A percentile compares a stretch with the other conserved stretches of the same genome.
Evolutionary conservation across 371 early-diverging fungal genomes (phyloP).

Genomic region (Syncephalastrum sp.): DNA sequence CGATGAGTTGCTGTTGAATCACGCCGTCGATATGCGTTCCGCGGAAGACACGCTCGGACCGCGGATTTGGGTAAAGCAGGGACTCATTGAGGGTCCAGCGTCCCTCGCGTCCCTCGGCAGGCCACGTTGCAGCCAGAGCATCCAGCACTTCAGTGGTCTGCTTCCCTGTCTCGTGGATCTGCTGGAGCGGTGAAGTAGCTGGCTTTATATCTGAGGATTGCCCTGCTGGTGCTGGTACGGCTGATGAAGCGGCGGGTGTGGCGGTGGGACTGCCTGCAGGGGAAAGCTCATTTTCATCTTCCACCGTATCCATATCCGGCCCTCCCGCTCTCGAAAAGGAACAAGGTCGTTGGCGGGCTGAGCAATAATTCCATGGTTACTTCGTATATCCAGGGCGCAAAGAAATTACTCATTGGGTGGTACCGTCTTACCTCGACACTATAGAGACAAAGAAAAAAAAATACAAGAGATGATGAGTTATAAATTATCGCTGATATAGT

Average conservation of each 20-base stretch:
- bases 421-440: slow-evolving; percentile 45
- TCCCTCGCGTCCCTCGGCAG: slow-evolving; percentile 18
- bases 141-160: slow-evolving; percentile 9
- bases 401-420: not conserved
- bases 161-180: no score
- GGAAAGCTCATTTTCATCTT: no score
- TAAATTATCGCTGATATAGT: not conserved
- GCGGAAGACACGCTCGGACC: no score
- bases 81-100: slow-evolving; percentile 24
- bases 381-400: not conserved
- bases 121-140: slow-evolving; percentile 13
- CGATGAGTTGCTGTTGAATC: slow-evolving; percentile 37
- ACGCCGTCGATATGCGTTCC: slow-evolving; percentile 23
- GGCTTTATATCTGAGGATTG: not conserved
- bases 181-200: not conserved
- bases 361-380: not conserved
- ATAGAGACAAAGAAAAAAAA: slow-evolving; percentile 2
- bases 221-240: no score
- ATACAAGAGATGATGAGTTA: slow-evolving; percentile 5
- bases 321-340: no score
- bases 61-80: slow-evolving; percentile 6
- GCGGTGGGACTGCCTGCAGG: no score
- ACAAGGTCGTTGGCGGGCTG: no score
- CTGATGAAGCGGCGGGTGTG: no score
- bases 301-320: no score